phyloP scores from a whole-genome alignment of 371 early-diverging fungal genomes.

The Capillidium heterosporum region DNA sequence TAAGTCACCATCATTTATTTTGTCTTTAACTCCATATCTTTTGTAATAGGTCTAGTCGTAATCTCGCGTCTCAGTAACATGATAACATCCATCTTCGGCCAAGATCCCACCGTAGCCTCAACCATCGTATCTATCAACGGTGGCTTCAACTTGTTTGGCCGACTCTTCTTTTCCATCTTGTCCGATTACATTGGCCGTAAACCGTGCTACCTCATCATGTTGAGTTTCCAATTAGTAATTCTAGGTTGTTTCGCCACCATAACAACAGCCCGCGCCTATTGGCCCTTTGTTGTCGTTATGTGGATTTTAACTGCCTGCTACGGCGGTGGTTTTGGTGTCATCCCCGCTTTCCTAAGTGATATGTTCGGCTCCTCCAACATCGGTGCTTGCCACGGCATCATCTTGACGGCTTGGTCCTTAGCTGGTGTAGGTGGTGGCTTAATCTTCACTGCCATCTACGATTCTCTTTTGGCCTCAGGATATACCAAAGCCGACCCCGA shows the following conservation, averaged over 20 bases:
- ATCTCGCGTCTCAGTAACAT: constrained; percentile 40
- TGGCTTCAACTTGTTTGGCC: constrained; percentile 39
- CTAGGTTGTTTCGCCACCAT: constrained; percentile 25
- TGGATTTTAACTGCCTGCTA: constrained; percentile 32
- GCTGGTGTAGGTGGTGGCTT: constrained; percentile 40
- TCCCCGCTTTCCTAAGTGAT: constrained; percentile 46
- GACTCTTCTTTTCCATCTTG: constrained; percentile 25
- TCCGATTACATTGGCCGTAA: constrained; percentile 40
- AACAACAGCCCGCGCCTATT: constrained; percentile 22
- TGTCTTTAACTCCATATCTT: not conserved
- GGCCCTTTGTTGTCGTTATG: constrained; percentile 24
- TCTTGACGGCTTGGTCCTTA: constrained; percentile 38
- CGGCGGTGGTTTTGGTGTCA: constrained; percentile 43
- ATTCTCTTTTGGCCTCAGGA: constrained; percentile 11
- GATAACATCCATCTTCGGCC: constrained; percentile 26
- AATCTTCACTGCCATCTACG: constrained; percentile 33
- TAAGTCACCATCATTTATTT: not conserved
- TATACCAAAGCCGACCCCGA: constrained; percentile 9
- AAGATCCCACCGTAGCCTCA: constrained; percentile 22
- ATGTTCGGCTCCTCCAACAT: constrained; percentile 45
- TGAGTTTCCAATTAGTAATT: constrained; percentile 22
- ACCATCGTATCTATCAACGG: constrained; percentile 36
- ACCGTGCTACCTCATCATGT: constrained; percentile 27
- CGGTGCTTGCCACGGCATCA: constrained; percentile 33
- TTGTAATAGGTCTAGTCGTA: constrained; percentile 18